Evolutionary conservation across 495 filamentous ascomycete genomes (phyloP).

Genomic region (Staphylotrichum tortipilum): DNA sequence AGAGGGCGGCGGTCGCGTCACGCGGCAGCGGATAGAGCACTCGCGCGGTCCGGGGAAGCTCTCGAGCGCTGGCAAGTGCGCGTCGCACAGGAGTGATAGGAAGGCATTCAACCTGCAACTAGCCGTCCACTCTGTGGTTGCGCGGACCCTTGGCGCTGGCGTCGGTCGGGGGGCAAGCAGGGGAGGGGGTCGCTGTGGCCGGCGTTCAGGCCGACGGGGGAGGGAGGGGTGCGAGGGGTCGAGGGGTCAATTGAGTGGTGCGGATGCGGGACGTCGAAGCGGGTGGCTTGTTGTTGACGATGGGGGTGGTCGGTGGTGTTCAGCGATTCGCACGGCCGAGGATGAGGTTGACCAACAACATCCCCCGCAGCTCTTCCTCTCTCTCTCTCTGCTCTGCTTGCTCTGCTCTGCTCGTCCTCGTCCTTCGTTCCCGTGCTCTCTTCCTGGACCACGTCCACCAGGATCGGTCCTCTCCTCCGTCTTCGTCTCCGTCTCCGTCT

Average conservation of each 20-base stretch:
- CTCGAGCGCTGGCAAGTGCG: conserved; percentile 16
- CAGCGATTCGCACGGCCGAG: background rate
- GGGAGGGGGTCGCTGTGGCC: background rate
- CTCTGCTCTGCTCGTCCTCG: no score
- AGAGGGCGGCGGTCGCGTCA: conserved; percentile 30
- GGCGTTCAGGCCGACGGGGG: background rate
- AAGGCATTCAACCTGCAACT: conserved; percentile 25
- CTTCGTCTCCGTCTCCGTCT: no score
- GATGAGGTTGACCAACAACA: background rate
- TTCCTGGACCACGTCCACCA: no score
- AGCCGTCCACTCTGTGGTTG: conserved; percentile 27
- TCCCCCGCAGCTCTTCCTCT: background rate
- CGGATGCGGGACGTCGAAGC: conserved; percentile 13
- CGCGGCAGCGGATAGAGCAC: conserved; percentile 41
- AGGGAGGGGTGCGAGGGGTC: background rate
- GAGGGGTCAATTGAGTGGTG: conserved; percentile 6
- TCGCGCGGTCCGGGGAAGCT: conserved; percentile 10
- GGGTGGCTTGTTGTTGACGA: background rate
- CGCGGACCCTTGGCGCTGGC: conserved; percentile 22
- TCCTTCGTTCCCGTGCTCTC: no score
- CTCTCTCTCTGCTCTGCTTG: background rate
- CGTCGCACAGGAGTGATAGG: conserved; percentile 21
- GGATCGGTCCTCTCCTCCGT: no score
- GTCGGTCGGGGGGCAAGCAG: conserved; percentile 12
- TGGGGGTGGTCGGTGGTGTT: background rate